Evolutionary conservation across 331 rosid species (phyloP).

Genomic region (Quercus lobata): DNA sequence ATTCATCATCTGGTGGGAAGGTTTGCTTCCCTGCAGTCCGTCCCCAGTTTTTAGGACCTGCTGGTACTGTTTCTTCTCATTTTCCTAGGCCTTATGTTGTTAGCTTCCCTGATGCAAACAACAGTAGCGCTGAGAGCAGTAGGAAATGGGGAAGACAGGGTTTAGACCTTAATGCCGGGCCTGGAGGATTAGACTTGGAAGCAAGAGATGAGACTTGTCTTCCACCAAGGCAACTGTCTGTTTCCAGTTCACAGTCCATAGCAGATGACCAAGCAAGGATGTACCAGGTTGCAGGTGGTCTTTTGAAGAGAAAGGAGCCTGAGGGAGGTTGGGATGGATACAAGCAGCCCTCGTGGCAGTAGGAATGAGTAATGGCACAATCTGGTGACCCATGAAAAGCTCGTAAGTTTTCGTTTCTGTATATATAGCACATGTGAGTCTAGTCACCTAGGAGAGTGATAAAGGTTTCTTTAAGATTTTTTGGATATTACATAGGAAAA

Average conservation of each 20-base stretch:
- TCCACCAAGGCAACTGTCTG: conserved; percentile 50
- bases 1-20: conserved; percentile 59
- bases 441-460: conserved; percentile 15
- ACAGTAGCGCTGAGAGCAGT: conserved; percentile 49
- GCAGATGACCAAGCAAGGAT: conserved; percentile 68
- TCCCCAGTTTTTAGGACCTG: conserved; percentile 63
- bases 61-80: conserved; percentile 51
- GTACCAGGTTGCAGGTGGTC: conserved; percentile 50
- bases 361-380: conserved; percentile 22
- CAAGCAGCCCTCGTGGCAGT: conserved; percentile 67
- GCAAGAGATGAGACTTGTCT: conserved; percentile 58
- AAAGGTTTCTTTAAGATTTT: conserved; percentile 7
- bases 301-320: conserved; percentile 70
- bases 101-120: conserved; percentile 56
- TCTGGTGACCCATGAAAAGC: conserved; percentile 25
- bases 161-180: conserved; percentile 84
- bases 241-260: conserved; percentile 46
- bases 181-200: conserved; percentile 50
- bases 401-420: conserved; percentile 41
- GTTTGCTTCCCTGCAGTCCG: conserved; percentile 61
- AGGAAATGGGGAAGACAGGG: conserved; percentile 78
- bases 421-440: conserved; percentile 22
- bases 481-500: not conserved
- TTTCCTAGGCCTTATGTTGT: conserved; percentile 64
- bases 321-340: conserved; percentile 75